Conservation (phyloP, 169 alveolate genomes). For the Plasmodium gallinaceum region DNA sequence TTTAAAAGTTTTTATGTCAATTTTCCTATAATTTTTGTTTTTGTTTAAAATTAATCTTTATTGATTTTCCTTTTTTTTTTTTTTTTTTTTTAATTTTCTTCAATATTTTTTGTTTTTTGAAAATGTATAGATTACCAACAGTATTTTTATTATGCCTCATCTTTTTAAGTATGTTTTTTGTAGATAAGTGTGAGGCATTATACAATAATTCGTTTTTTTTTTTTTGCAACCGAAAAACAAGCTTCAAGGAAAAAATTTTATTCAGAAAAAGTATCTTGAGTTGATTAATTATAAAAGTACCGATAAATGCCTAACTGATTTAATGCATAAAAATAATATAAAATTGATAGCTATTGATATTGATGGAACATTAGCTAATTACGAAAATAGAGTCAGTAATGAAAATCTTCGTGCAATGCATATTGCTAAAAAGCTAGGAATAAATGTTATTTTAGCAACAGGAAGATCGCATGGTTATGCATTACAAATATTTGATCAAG, state of each 20-base stretch:
- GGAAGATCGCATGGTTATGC: slow-evolving; percentile 12
- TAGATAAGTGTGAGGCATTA: slow-evolving; percentile 16
- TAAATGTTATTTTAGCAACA: slow-evolving; percentile 53
- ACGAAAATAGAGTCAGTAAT: slow-evolving; percentile 11
- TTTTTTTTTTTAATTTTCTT: neutral
- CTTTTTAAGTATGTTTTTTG: slow-evolving; percentile 3
- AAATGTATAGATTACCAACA: slow-evolving; percentile 12
- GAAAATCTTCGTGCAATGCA: slow-evolving; percentile 25
- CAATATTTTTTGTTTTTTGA: neutral
- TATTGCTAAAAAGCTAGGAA: slow-evolving; percentile 16
- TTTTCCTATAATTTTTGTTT: too few relatives aligned
- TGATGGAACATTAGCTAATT: slow-evolving; percentile 65
- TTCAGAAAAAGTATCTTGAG: slow-evolving; percentile 15
- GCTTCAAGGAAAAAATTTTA: slow-evolving; percentile 5
- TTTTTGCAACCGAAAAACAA: slow-evolving; percentile 68
- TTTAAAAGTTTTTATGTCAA: too few relatives aligned
- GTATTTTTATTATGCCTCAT: slow-evolving; percentile 3
- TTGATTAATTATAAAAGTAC: slow-evolving; percentile 29
- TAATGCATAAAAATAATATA: slow-evolving; percentile 19
- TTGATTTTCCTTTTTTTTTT: neutral
- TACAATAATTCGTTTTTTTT: slow-evolving; percentile 65
- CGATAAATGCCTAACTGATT: slow-evolving; percentile 24
- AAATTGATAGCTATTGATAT: slow-evolving; percentile 57
- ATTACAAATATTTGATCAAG: slow-evolving; percentile 21
- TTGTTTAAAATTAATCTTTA: neutral